A percentile compares a stretch with the other conserved stretches of the same genome.
These are phyloP conservation scores for Colletotrichum simmondsii DNA, from an alignment of 2,329 filamentous ascomycete species.

Conservation along the genomic window DNA sequence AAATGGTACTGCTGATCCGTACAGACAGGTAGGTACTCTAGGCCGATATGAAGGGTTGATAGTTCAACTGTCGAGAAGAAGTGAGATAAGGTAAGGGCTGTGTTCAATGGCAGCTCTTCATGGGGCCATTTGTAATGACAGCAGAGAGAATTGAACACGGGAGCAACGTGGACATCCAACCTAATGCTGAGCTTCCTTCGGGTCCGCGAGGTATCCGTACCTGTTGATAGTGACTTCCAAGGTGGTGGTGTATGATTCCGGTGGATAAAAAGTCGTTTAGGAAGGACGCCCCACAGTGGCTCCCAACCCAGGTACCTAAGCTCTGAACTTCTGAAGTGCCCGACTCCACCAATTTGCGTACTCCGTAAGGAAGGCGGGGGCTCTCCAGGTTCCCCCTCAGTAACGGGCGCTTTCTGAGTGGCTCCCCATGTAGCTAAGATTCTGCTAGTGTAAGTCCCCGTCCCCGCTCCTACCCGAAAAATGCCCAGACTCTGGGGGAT, in stretches of 20 bases:
- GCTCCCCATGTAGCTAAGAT: not conserved
- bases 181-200: not conserved
- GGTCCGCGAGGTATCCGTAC: not conserved
- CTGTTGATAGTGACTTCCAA: too few relatives aligned
- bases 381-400: not conserved
- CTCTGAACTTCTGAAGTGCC: not conserved
- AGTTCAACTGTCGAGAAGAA: not conserved
- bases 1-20: not conserved
- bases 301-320: not conserved
- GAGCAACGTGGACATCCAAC: not conserved
- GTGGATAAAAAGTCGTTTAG: not conserved
- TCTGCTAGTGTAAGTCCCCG: conserved; percentile 3
- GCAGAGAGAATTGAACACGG: not conserved
- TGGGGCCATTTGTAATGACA: not conserved
- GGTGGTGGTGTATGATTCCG: conserved; percentile 9
- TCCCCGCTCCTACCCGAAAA: conserved; percentile 18
- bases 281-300: not conserved
- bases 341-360: not conserved
- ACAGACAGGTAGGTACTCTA: not conserved
- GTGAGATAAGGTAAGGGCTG: not conserved
- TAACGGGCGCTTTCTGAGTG: not conserved
- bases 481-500: conserved; percentile 1
- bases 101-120: not conserved
- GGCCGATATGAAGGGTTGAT: not conserved
- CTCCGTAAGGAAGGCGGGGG: not conserved